A percentile compares a stretch with the other conserved stretches of the same genome.
Conservation (phyloP, 2,329 filamentous ascomycete genomes). For the Sclerotinia trifoliorum region DNA sequence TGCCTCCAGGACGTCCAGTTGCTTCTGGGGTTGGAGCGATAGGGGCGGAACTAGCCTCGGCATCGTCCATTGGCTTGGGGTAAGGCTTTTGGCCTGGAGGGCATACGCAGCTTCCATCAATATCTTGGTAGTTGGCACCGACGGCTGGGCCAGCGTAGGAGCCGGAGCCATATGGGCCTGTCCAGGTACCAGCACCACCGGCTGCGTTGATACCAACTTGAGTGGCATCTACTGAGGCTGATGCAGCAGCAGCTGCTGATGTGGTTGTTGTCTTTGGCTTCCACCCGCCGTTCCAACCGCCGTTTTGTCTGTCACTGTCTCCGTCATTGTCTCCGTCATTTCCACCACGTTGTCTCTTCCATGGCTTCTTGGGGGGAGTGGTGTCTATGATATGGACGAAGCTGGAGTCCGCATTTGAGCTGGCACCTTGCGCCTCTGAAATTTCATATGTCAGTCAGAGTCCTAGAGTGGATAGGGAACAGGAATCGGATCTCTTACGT, state of each 20-base stretch:
- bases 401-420: background rate
- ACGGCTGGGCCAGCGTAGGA: background rate
- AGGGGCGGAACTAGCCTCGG: background rate
- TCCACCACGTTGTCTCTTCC: constrained; percentile 3
- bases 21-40: background rate
- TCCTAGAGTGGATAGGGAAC: background rate
- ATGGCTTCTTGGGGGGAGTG: background rate
- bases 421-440: background rate
- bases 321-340: rapidly evolving
- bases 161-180: background rate
- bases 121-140: constrained; percentile 7
- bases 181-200: background rate
- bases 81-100: constrained; percentile 4
- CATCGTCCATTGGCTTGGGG: background rate
- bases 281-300: background rate
- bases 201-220: background rate
- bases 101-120: constrained; percentile 7
- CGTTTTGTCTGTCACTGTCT: background rate
- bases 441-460: background rate
- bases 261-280: background rate
- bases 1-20: background rate
- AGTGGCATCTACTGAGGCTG: background rate
- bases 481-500: background rate
- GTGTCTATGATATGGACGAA: background rate
- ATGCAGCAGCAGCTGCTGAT: background rate